These are phyloP conservation scores for Pleurostoma richardsiae DNA, from an alignment of 2,329 filamentous ascomycete species.

Conservation along the genomic window DNA sequence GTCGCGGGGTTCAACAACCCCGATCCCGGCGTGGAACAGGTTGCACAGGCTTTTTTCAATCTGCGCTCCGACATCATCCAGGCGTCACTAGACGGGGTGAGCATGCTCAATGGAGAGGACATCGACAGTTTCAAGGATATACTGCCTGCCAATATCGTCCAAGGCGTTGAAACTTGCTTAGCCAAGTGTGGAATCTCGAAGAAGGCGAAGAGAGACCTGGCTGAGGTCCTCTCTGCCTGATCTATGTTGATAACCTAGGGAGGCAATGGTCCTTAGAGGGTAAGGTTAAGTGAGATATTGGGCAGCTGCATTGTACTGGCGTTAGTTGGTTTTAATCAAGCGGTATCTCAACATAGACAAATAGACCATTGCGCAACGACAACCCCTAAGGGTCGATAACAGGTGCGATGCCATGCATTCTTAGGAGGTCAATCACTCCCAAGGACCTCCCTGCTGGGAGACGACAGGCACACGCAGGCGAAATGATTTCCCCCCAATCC, in stretches of 20 bases:
- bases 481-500: too few species aligned
- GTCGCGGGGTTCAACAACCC: constrained; percentile 40
- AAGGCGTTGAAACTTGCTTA: constrained; percentile 45
- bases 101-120: constrained; percentile 16
- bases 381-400: too few species aligned
- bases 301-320: too few species aligned
- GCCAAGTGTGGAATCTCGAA: constrained; percentile 38
- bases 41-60: constrained; percentile 41
- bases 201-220: constrained; percentile 22
- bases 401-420: too few species aligned
- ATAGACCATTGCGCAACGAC: too few species aligned
- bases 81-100: constrained; percentile 31
- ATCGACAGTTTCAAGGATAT: constrained; percentile 29
- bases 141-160: constrained; percentile 44
- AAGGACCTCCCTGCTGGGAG: too few species aligned
- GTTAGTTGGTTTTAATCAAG: too few species aligned
- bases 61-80: constrained; percentile 32
- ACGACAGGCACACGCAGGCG: too few species aligned
- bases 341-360: too few species aligned
- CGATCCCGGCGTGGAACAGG: constrained; percentile 39
- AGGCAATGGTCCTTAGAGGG: too few species aligned
- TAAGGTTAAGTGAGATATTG: too few species aligned
- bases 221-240: constrained; percentile 9
- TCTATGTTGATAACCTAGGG: background rate
- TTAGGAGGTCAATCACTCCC: too few species aligned